phyloP scores from a whole-genome alignment of 495 filamentous ascomycete species.

The Cairneyella variabilis region DNA sequence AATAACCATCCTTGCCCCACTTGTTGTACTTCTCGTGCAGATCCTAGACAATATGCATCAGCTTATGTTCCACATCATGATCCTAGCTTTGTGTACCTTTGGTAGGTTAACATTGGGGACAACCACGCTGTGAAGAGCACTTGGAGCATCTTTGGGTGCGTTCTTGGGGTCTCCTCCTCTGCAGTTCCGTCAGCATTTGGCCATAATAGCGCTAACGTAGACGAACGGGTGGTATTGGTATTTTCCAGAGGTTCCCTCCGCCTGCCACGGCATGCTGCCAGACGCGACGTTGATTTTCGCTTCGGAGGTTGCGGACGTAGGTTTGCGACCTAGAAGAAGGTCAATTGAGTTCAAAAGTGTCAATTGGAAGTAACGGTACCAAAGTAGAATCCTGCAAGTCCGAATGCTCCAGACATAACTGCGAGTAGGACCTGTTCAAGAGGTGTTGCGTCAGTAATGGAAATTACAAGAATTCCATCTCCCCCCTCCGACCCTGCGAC shows the following conservation, averaged over 20 bases:
- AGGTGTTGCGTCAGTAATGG: too few relatives aligned
- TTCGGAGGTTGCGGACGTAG: conserved; percentile 82
- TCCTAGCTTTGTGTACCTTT: conserved; percentile 54
- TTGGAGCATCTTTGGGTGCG: conserved; percentile 82
- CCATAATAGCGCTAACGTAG: too few relatives aligned
- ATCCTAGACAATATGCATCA: conserved; percentile 47
- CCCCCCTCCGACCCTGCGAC: too few relatives aligned
- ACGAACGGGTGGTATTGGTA: conserved; percentile 67
- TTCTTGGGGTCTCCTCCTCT: conserved; percentile 77
- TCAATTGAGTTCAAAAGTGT: conserved; percentile 15
- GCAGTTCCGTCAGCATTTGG: conserved; percentile 54
- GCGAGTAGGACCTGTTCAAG: conserved; percentile 83
- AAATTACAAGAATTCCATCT: too few relatives aligned
- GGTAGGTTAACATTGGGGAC: conserved; percentile 89
- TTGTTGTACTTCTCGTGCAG: conserved; percentile 98
- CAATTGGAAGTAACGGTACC: conserved; percentile 37
- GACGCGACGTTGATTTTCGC: conserved; percentile 66
- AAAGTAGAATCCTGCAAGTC: conserved; percentile 84
- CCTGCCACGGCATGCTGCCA: conserved; percentile 87
- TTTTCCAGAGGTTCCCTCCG: conserved; percentile 47
- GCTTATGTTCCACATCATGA: conserved; percentile 11
- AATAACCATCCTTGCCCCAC: conserved; percentile 85
- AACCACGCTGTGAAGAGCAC: conserved; percentile 89
- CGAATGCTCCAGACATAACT: conserved; percentile 87
- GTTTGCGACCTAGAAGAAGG: conserved; percentile 62